Evolutionary conservation across 2,329 filamentous ascomycete genomes (phyloP).

Genomic region (Chaetomiaceae sp.): DNA sequence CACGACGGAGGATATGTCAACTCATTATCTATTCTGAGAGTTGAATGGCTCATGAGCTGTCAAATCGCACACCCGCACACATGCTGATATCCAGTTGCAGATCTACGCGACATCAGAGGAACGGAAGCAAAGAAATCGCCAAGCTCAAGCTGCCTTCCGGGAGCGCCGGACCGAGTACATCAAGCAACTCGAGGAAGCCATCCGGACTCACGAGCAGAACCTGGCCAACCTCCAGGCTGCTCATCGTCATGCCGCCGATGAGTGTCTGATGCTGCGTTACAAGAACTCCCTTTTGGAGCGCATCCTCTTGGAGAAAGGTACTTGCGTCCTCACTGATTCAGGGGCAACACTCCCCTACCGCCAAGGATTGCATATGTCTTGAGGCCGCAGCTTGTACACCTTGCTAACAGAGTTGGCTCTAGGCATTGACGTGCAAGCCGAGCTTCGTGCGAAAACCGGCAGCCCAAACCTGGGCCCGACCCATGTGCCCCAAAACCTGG

Average conservation of each 20-base stretch:
- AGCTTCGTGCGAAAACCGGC: conserved; percentile 86
- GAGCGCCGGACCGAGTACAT: conserved; percentile 98
- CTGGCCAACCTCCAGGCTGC: conserved; percentile 89
- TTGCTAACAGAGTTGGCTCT: conserved; percentile 6
- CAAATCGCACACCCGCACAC: conserved; percentile 1
- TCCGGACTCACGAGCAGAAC: conserved; percentile 94
- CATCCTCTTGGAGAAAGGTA: conserved; percentile 94
- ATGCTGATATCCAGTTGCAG: conserved; percentile 43
- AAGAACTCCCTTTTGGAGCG: conserved; percentile 96
- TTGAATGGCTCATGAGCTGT: background rate
- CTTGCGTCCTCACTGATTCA: background rate
- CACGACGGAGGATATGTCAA: conserved; percentile 6
- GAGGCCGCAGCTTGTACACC: background rate
- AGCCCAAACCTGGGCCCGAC: conserved; percentile 74
- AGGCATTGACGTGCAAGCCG: conserved; percentile 97
- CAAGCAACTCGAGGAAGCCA: conserved; percentile 96
- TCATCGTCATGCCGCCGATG: conserved; percentile 89
- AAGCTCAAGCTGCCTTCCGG: conserved; percentile 94
- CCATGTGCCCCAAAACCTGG: conserved; percentile 62
- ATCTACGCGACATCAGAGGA: conserved; percentile 99
- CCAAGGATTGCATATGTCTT: background rate
- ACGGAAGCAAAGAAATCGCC: conserved; percentile 93
- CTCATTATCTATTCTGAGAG: conserved; percentile 1
- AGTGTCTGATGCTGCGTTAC: conserved; percentile 96
- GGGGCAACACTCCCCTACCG: background rate